phyloP scores from a whole-genome alignment of 192 early-diverging fungal genomes.

The Linnemannia elongata region DNA sequence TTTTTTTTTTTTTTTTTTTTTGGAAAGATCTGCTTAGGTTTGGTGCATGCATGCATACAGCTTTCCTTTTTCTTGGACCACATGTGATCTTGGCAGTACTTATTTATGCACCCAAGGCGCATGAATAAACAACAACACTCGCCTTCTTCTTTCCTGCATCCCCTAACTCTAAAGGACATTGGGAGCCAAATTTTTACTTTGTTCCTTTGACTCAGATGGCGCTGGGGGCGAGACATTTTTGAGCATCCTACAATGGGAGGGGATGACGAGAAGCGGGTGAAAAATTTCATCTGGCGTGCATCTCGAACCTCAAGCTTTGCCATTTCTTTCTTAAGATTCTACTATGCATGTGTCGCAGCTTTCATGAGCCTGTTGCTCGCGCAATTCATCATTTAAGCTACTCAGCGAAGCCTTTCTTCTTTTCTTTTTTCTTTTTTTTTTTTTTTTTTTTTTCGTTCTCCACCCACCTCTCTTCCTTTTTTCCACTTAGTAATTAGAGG shows the following conservation, averaged over 20 bases:
- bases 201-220: too few relatives aligned
- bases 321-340: too few relatives aligned
- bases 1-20: too few relatives aligned
- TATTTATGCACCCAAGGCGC: not conserved
- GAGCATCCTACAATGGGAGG: too few relatives aligned
- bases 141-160: not conserved
- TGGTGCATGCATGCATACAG: not conserved
- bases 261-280: too few relatives aligned
- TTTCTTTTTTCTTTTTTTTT: conserved; percentile 10
- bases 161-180: not conserved
- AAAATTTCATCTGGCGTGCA: too few relatives aligned
- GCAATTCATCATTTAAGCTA: not conserved
- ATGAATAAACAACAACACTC: conserved; percentile 1
- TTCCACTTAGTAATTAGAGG: not conserved
- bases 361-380: not conserved
- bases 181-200: not conserved
- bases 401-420: not conserved
- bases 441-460: too few relatives aligned
- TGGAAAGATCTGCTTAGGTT: too few relatives aligned
- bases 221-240: too few relatives aligned
- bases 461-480: not conserved
- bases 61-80: not conserved
- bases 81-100: not conserved
- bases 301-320: too few relatives aligned
- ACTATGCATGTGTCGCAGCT: too few relatives aligned